A percentile compares a stretch with the other conserved stretches of the same genome.
Evolutionary conservation across 2,329 filamentous ascomycete species (phyloP).

Genomic region (Neofusicoccum kwambonambiense): DNA sequence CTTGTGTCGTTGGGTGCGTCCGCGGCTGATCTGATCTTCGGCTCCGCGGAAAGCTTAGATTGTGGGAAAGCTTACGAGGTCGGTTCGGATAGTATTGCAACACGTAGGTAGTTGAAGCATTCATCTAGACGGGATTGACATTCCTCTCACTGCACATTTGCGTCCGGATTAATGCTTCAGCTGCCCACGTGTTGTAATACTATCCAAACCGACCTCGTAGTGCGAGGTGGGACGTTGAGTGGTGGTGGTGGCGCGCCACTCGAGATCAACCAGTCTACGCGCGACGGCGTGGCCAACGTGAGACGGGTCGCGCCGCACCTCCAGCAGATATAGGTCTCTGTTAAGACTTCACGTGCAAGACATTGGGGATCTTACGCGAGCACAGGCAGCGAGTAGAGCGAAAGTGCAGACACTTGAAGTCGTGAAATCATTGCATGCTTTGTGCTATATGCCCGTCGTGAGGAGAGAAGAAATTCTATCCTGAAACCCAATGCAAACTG

Average conservation of each 20-base stretch:
- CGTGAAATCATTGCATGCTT: conserved; percentile 1
- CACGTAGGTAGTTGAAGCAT: no score
- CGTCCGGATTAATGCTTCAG: no score
- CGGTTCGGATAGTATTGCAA: no score
- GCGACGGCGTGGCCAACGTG: neutral
- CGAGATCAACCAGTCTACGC: neutral
- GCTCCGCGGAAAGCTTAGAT: neutral
- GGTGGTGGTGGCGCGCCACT: neutral
- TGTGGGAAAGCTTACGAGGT: neutral
- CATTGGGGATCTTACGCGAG: neutral
- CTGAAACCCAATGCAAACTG: neutral
- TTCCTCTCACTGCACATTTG: no score
- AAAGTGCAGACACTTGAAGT: neutral
- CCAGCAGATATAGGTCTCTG: neutral
- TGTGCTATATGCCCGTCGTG: neutral
- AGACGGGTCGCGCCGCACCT: neutral
- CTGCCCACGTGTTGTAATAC: no score
- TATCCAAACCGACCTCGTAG: no score
- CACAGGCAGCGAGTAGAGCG: no score
- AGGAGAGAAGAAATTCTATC: neutral
- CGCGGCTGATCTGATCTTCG: neutral
- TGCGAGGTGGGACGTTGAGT: no score
- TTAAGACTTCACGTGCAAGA: neutral
- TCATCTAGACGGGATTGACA: no score
- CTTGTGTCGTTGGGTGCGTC: neutral